Base-by-base conservation (phyloP, 2,329 filamentous ascomycete species). In the Graphiopsis chlorocephala region DNA sequence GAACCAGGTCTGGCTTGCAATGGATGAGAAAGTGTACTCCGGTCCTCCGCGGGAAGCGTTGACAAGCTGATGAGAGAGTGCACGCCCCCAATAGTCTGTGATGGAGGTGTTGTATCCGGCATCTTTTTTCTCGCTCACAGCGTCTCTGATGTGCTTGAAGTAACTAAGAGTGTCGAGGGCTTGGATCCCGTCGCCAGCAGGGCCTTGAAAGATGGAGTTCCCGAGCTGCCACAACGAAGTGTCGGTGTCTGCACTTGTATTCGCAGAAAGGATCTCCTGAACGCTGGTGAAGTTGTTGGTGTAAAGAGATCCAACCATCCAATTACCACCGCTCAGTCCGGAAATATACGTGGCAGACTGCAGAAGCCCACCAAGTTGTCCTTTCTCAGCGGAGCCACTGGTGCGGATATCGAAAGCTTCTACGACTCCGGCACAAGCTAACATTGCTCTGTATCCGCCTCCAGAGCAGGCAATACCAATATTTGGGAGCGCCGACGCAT, bases 61-160 rank as follows among this genome's bases (percentile, higher is more conserved):
- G 74, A 96, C 85, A 57, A 97, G 84, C 78, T 97, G 93, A 78
- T 90, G 96, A 1, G 89, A 89, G 20, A 97, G 83, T 55, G 91
- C 91, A 64, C 93, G 89, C 28, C 90, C 91, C 82, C 92, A 96
- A 76, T 92, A 92, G 79, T 97, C 93, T 0, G 93, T 97, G 64
- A 97, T 83, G 11, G 91, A 90, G 4, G 85, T 86, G 52, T 88
- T 80, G 73, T 83, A 93, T 0, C 86, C 86, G n/a, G 88, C 89
- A 65, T 88, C 76, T 1, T 73, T 71, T 78, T 94, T 95, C 3
- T 75, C 80, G 0, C 80, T 69, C 0, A 93, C 89, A 15, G 85
- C 81, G 12, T 84, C 76, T 6, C 79, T 73, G 17, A 94, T 76
- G 31, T 87, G 80, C 3, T 77, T 77, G 73, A 86, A 93, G 76